Percentiles rank a stretch among this genome's conserved stretches.
phyloP scores from a whole-genome alignment of 78 protist genomes.

The Cavenderia fasciculata region DNA sequence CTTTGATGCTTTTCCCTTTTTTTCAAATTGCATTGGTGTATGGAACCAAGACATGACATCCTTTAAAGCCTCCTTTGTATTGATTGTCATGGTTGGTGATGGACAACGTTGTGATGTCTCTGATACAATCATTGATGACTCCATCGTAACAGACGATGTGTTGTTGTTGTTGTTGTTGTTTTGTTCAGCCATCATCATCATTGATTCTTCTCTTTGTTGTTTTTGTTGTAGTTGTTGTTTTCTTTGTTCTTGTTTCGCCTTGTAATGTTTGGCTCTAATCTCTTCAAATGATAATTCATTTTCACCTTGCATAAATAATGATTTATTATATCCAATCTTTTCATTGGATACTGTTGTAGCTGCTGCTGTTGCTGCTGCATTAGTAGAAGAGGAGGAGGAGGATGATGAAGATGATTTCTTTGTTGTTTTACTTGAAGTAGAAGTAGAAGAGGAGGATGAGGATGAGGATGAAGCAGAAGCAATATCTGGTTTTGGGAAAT shows the following conservation, averaged over 20 bases:
- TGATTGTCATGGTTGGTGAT: slow-evolving; percentile 75
- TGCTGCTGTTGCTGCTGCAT: neutral
- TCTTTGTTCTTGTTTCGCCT: neutral
- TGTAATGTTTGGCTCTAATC: slow-evolving; percentile 17
- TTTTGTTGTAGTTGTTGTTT: neutral
- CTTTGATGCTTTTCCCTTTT: neutral
- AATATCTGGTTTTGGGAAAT: neutral
- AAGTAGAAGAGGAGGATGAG: neutral
- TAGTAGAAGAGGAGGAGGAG: neutral
- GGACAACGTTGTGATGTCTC: too few species aligned
- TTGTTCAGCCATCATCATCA: neutral
- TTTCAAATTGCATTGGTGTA: slow-evolving; percentile 50
- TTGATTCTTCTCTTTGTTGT: neutral
- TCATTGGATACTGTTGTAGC: neutral
- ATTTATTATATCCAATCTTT: slow-evolving; percentile 58
- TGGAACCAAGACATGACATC: slow-evolving; percentile 74
- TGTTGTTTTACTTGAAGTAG: too few species aligned
- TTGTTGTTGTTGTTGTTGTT: slow-evolving; percentile 14
- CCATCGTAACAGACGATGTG: neutral
- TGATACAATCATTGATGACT: too few species aligned
- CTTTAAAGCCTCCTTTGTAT: slow-evolving; percentile 62
- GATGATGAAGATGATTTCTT: neutral
- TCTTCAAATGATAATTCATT: slow-evolving; percentile 64
- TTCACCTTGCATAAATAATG: slow-evolving; percentile 14
- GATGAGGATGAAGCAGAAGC: slow-evolving; percentile 14